phyloP scores from a whole-genome alignment of 345 rosid species.

The Arabidopsis suecica region DNA sequence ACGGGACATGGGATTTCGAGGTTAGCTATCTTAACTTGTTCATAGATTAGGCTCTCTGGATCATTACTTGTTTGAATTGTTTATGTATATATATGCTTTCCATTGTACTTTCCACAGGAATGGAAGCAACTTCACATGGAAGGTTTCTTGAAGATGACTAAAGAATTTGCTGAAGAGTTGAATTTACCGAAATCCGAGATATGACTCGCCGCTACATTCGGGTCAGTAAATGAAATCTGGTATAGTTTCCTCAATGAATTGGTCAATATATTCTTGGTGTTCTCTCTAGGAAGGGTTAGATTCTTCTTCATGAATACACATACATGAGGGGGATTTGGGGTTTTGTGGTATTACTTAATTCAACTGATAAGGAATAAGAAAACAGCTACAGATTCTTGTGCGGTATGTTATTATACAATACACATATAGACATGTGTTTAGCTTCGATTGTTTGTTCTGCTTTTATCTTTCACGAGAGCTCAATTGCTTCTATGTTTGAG shows the following conservation, averaged over 20 bases:
- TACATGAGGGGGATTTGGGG: neutral
- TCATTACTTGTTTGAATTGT: slow-evolving; percentile 8
- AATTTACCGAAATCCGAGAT: slow-evolving; percentile 66
- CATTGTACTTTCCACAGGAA: slow-evolving; percentile 47
- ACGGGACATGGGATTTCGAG: slow-evolving; percentile 90
- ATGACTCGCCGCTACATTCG: slow-evolving; percentile 36
- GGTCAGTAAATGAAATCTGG: neutral
- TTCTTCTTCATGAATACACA: neutral
- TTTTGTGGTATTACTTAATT: neutral
- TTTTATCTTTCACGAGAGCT: neutral
- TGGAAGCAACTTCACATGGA: slow-evolving; percentile 69
- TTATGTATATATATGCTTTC: too few species aligned
- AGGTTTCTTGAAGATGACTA: slow-evolving; percentile 71
- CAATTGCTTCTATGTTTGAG: neutral
- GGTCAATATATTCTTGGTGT: neutral
- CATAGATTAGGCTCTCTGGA: neutral
- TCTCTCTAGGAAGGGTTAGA: slow-evolving; percentile 1
- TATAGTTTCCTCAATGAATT: neutral
- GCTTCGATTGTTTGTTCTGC: neutral
- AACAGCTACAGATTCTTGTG: neutral
- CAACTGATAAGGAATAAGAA: neutral
- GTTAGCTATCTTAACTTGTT: slow-evolving; percentile 42
- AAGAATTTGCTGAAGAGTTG: slow-evolving; percentile 62
- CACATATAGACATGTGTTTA: neutral
- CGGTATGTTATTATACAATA: neutral